Evolutionary conservation across 2,329 filamentous ascomycete genomes (phyloP).

Genomic region (Stachybotrys chlorohalonatus): DNA sequence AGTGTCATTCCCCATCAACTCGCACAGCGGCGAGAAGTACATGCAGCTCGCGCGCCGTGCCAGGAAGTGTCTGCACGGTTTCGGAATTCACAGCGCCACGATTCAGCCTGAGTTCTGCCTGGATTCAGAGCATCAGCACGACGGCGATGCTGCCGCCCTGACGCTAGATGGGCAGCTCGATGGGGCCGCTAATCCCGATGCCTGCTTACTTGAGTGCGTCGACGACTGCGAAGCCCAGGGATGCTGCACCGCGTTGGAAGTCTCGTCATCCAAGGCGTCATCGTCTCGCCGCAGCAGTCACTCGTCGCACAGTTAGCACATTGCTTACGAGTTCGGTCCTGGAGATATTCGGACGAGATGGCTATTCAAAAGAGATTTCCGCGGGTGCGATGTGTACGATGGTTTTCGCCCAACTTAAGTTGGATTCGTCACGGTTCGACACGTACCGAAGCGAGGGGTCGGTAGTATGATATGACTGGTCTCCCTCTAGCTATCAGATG

Average conservation of each 20-base stretch:
- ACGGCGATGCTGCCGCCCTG: conserved; percentile 24
- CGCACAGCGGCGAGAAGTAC: conserved; percentile 69
- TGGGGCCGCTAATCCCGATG: conserved; percentile 16
- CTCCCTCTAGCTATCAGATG: no score
- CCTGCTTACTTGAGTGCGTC: conserved; percentile 40
- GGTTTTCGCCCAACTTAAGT: not conserved
- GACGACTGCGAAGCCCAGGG: conserved; percentile 25
- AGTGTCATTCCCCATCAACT: conserved; percentile 81
- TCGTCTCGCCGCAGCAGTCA: conserved; percentile 26
- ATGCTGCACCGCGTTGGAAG: conserved; percentile 20
- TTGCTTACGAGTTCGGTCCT: conserved; percentile 9
- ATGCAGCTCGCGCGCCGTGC: conserved; percentile 83
- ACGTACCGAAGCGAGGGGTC: not conserved
- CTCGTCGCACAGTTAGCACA: conserved; percentile 16
- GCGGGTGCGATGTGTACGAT: not conserved
- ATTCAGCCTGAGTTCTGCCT: conserved; percentile 87
- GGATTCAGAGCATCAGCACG: conserved; percentile 34
- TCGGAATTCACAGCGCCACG: conserved; percentile 93
- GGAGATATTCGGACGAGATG: not conserved
- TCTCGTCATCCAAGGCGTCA: conserved; percentile 20
- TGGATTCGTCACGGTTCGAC: not conserved
- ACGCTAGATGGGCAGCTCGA: conserved; percentile 24
- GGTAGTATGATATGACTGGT: no score
- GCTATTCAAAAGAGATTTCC: not conserved
- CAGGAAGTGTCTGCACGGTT: conserved; percentile 82